These are phyloP conservation scores for Rhodomyrtus tomentosa DNA, from an alignment of 345 rosid genomes.

Conservation along the genomic window DNA sequence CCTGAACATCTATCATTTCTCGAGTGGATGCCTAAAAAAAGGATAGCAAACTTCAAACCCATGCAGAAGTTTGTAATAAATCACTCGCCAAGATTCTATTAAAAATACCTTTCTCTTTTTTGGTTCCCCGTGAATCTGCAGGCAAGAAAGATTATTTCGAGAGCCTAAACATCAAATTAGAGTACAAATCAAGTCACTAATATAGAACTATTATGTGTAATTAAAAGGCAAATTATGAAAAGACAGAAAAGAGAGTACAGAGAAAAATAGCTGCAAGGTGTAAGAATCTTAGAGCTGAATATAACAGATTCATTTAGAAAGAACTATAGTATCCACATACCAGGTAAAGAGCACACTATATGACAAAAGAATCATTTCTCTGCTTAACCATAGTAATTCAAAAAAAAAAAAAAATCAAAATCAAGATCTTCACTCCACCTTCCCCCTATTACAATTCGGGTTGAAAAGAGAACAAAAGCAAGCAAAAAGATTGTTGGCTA, in stretches of 20 bases:
- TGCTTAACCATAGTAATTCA: background rate
- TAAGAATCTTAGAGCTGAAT: background rate
- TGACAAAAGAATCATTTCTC: background rate
- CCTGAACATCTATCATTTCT: constrained; percentile 5
- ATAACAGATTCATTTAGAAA: background rate
- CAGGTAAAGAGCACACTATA: background rate
- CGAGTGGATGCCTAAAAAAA: constrained; percentile 19
- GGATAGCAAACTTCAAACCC: background rate
- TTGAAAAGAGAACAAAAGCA: background rate
- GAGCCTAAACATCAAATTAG: constrained; percentile 27
- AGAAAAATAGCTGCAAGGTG: background rate
- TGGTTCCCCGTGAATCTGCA: constrained; percentile 23
- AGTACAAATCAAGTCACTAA: background rate
- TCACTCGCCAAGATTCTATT: background rate
- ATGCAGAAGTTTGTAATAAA: background rate
- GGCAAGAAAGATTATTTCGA: constrained; percentile 13
- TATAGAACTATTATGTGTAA: background rate
- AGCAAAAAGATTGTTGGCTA: background rate
- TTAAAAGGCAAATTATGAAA: background rate
- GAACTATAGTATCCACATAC: background rate
- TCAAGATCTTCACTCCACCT: background rate
- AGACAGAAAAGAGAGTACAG: background rate
- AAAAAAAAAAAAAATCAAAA: background rate
- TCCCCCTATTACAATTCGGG: background rate
- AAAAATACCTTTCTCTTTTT: constrained; percentile 68